A percentile compares a stretch with the other conserved stretches of the same genome.
Evolutionary conservation across 2,329 filamentous ascomycete genomes (phyloP).

Genomic region (Fusarium napiforme): DNA sequence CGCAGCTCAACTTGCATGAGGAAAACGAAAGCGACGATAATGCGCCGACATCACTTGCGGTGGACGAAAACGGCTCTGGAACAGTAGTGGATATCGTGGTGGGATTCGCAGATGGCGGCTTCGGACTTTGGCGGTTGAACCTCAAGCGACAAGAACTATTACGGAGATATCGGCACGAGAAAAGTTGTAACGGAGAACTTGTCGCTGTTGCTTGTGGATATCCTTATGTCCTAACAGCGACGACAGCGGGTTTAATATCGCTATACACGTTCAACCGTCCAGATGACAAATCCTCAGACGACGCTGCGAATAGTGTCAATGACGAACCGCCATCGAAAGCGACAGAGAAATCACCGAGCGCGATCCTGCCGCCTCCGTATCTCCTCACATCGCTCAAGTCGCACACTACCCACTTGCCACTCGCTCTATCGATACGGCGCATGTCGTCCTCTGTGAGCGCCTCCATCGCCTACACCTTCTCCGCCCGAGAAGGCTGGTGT

Average conservation of each 20-base stretch:
- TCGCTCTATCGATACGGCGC: conserved; percentile 84
- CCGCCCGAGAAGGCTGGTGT: conserved; percentile 83
- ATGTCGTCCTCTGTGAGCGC: conserved; percentile 74
- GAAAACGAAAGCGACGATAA: conserved; percentile 33
- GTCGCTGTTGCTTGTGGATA: conserved; percentile 76
- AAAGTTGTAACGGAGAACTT: conserved; percentile 72
- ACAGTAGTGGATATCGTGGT: conserved; percentile 69
- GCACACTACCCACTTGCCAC: conserved; percentile 79
- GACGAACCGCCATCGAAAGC: background rate
- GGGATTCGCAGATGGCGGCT: conserved; percentile 78
- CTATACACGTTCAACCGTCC: conserved; percentile 73
- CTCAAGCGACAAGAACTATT: conserved; percentile 56
- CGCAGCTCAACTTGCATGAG: conserved; percentile 53
- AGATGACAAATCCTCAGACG: conserved; percentile 15
- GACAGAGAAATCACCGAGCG: background rate
- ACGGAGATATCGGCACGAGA: conserved; percentile 67
- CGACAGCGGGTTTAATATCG: conserved; percentile 76
- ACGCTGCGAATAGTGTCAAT: conserved; percentile 1
- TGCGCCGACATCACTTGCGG: conserved; percentile 71
- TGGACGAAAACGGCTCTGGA: conserved; percentile 65
- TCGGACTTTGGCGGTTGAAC: conserved; percentile 74
- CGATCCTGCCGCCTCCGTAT: conserved; percentile 43
- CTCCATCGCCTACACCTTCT: conserved; percentile 87
- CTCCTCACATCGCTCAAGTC: conserved; percentile 84
- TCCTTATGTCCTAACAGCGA: conserved; percentile 84